Conservation (phyloP, 2,329 filamentous ascomycete genomes). For the Colletotrichum somersetense region DNA sequence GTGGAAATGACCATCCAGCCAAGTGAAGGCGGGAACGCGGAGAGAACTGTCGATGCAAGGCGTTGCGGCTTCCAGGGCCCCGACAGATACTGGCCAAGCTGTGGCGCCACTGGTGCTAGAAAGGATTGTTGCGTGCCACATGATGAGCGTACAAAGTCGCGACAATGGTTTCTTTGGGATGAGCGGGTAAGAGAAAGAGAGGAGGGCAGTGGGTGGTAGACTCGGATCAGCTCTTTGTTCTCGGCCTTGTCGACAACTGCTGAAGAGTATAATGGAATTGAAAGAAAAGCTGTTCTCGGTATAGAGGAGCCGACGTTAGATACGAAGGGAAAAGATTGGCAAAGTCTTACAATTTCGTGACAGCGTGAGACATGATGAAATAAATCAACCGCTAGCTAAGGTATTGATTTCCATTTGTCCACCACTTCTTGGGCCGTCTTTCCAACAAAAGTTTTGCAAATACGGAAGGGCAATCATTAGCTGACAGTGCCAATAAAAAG, state of each 20-base stretch:
- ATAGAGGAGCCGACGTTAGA: neutral
- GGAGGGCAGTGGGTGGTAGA: neutral
- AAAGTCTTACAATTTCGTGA: neutral
- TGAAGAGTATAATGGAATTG: neutral
- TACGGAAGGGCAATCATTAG: neutral
- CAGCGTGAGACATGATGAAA: neutral
- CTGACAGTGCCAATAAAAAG: neutral
- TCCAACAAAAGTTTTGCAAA: neutral
- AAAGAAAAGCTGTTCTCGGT: neutral
- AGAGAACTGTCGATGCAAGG: constrained; percentile 7
- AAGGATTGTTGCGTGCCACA: neutral
- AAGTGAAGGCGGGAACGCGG: constrained; percentile 9
- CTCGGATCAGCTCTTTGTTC: neutral
- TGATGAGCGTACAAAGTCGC: neutral
- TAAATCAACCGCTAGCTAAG: too few species aligned
- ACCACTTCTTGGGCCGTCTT: neutral
- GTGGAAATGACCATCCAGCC: constrained; percentile 27
- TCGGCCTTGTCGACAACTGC: too few species aligned
- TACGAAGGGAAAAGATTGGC: neutral
- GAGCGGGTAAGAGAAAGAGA: neutral
- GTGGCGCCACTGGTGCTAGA: neutral
- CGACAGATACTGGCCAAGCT: neutral
- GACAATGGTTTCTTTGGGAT: neutral
- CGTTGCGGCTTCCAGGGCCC: constrained; percentile 4
- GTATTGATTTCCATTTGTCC: neutral